These are phyloP conservation scores for Picochlorum sp. DNA, from an alignment of 139 green algal genomes.

Conservation along the genomic window DNA sequence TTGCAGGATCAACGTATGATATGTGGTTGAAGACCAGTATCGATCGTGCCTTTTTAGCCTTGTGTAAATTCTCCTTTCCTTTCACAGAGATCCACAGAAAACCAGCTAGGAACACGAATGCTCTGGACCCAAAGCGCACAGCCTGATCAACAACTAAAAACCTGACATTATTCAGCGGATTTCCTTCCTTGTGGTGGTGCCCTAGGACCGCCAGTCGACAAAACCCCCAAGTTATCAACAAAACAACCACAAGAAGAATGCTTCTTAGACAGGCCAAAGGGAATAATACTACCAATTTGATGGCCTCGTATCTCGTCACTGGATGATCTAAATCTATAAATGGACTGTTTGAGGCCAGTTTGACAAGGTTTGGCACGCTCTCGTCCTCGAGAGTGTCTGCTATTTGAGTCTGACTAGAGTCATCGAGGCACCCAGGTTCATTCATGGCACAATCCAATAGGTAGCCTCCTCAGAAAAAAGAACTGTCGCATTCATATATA, in stretches of 20 bases:
- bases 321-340: slow-evolving; percentile 38
- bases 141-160: slow-evolving; percentile 19
- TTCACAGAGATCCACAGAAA: slow-evolving; percentile 12
- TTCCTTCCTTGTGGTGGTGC: neutral
- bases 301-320: slow-evolving; percentile 30
- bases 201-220: neutral
- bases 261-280: slow-evolving; percentile 22
- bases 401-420: no score
- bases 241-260: neutral
- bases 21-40: slow-evolving; percentile 1
- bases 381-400: no score
- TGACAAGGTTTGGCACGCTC: neutral
- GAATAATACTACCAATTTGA: slow-evolving; percentile 30
- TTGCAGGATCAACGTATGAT: neutral
- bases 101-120: slow-evolving; percentile 24
- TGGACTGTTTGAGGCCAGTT: slow-evolving; percentile 11
- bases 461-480: no score
- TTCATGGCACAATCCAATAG: no score
- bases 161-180: neutral
- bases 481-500: no score
- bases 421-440: no score
- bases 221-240: neutral
- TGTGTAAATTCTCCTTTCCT: neutral
- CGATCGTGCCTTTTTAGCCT: neutral
- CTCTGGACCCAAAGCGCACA: slow-evolving; percentile 19